Evolutionary conservation across 2,329 filamentous ascomycete species (phyloP).

Genomic region (Clonostachys rhizophaga): DNA sequence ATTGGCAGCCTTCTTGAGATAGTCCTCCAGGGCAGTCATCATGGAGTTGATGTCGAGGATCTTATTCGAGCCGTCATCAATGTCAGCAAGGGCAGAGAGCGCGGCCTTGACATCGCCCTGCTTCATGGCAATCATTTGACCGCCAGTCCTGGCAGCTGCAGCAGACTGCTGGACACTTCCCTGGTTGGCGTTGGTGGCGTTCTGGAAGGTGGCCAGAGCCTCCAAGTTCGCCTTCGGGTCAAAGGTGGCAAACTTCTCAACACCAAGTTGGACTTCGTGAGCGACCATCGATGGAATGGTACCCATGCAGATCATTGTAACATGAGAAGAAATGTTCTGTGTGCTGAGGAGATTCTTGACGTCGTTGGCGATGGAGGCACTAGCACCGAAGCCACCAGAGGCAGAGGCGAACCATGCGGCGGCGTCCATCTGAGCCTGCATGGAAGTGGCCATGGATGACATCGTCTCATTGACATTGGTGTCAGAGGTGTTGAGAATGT

Average conservation of each 20-base stretch:
- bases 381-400: not conserved
- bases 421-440: not conserved
- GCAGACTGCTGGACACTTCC: too few relatives aligned
- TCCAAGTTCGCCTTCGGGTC: not conserved
- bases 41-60: not conserved
- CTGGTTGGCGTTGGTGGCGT: not conserved
- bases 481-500: not conserved
- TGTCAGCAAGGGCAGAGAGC: too few relatives aligned
- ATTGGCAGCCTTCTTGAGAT: not conserved
- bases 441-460: not conserved
- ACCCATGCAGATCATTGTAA: not conserved
- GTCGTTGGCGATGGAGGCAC: not conserved
- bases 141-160: too few relatives aligned
- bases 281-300: not conserved
- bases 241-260: not conserved
- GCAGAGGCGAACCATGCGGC: not conserved
- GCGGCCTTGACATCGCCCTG: too few relatives aligned
- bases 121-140: too few relatives aligned
- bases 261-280: not conserved
- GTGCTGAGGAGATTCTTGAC: not conserved
- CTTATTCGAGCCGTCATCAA: too few relatives aligned
- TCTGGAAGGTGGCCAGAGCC: not conserved
- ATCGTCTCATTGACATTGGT: not conserved
- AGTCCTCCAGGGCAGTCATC: not conserved
- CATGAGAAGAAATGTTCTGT: not conserved